Evolutionary conservation across 2,329 filamentous ascomycete species (phyloP).

Genomic region (Delphinella strobiligena): DNA sequence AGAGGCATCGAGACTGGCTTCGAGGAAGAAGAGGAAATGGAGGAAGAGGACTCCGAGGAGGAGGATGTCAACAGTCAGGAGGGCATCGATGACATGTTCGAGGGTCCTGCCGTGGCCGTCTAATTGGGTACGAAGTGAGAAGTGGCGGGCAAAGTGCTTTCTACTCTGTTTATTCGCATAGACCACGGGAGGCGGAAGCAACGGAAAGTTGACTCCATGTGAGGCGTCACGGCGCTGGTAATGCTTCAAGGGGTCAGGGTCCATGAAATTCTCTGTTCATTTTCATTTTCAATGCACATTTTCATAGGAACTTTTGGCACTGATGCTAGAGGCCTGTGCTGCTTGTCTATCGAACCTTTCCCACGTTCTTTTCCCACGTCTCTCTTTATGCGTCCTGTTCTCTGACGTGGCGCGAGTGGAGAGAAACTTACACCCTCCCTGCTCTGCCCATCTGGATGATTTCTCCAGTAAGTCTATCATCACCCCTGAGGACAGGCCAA

Average conservation of each 20-base stretch:
- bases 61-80: conserved; percentile 42
- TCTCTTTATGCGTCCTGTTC: neutral
- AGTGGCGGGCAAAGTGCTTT: no score
- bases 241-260: neutral
- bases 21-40: conserved; percentile 52
- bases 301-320: no score
- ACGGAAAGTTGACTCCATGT: no score
- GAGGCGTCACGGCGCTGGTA: neutral
- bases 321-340: no score
- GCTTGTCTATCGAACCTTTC: no score
- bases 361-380: no score
- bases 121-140: conserved; percentile 1
- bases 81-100: conserved; percentile 35
- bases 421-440: conserved; percentile 40
- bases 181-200: no score
- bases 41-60: conserved; percentile 47
- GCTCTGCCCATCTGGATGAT: conserved; percentile 85
- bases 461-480: conserved; percentile 61
- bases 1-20: conserved; percentile 65
- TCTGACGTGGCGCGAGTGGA: no score
- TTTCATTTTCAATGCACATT: no score
- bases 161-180: no score
- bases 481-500: conserved; percentile 75
- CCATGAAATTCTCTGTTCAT: no score
- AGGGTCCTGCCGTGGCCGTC: conserved; percentile 13